Percentiles rank a stretch among this genome's conserved stretches.
These are phyloP conservation scores for Dillenia suffruticosa DNA, from an alignment of 164 flowering plant species.

Conservation along the genomic window DNA sequence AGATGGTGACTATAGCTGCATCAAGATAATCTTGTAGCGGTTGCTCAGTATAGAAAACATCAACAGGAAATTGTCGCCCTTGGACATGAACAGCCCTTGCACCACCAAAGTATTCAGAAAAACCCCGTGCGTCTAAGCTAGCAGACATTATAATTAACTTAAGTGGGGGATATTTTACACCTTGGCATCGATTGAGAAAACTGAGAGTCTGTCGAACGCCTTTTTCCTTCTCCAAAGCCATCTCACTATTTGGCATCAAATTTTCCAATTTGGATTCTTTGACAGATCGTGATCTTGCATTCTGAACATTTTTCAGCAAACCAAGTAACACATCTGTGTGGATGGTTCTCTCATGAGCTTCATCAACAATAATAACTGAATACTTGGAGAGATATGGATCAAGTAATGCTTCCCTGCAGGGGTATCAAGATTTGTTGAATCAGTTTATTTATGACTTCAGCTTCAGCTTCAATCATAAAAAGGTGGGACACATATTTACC, in stretches of 20 bases:
- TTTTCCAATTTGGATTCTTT: slow-evolving; percentile 12
- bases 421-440: slow-evolving; percentile 4
- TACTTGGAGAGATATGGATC: slow-evolving; percentile 85
- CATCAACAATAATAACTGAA: slow-evolving; percentile 90
- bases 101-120: slow-evolving; percentile 81
- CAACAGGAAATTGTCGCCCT: slow-evolving; percentile 87
- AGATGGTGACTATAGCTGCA: slow-evolving; percentile 72
- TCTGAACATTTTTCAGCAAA: slow-evolving; percentile 71
- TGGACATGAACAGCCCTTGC: slow-evolving; percentile 89
- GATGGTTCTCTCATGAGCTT: slow-evolving; percentile 98
- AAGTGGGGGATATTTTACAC: slow-evolving; percentile 47
- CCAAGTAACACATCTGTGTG: slow-evolving; percentile 94
- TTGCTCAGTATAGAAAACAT: slow-evolving; percentile 62
- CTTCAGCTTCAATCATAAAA: too few relatives aligned
- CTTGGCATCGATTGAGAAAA: slow-evolving; percentile 33
- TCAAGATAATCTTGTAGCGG: slow-evolving; percentile 72
- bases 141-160: slow-evolving; percentile 95
- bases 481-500: too few relatives aligned
- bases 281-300: slow-evolving; percentile 40
- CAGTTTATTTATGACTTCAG: not conserved
- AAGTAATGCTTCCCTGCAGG: slow-evolving; percentile 81
- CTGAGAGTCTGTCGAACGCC: slow-evolving; percentile 5
- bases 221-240: slow-evolving; percentile 26
- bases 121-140: slow-evolving; percentile 88
- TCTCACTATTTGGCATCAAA: slow-evolving; percentile 20